Base-by-base conservation (phyloP, 1,284 basidiomycete species). In the Irpex sp. region DNA sequence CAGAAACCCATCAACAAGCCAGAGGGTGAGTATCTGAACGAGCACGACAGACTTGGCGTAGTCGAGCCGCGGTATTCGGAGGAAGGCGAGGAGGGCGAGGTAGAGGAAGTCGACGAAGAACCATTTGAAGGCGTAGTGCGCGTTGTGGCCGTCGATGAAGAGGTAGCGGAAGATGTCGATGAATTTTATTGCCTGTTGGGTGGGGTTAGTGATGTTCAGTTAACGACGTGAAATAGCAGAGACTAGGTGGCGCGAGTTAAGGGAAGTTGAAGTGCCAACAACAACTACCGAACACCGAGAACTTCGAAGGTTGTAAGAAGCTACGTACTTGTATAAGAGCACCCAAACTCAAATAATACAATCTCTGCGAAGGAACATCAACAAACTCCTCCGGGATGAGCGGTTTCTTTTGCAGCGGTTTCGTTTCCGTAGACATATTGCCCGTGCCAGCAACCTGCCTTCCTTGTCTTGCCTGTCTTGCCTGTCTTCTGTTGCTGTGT, bases 21-120 rank as follows among this genome's bases (percentile, higher is more conserved):
- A 86, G 1, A 91, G 71, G 1, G 78, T 68, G 5, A 83, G 64
- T 43, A 93, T 80, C 69, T 90, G 85, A 35, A 89, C 77, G 9
- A 82, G 65, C 36, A 89, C 81, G 3, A 87, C 79, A 13, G 87
- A 79, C 69, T 79, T 87, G 65, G 80, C 82, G 69, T 92, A 92
- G 62, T 83, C 84, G 57, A 95, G 81, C 49, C 91, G 81, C 9
- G 93, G 93, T 79, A 95, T 92, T 63, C 89, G 86, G 19, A 95
- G 80, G 66, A 81, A 80, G 1, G 85, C 80, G 21, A 94, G 83
- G 26, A 82, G 66, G 1, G 81, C 69, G 69, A 89, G 83, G 70
- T 85, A 90, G 19, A 81, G 71, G 61, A 86, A 77, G 76, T 94
- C 92, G 66, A 87, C 76, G 31, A 86, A 68, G 31, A 91, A 75